These are phyloP conservation scores for Ceratobasidium sp. DNA, from an alignment of 1,284 basidiomycete genomes.

Conservation along the genomic window DNA sequence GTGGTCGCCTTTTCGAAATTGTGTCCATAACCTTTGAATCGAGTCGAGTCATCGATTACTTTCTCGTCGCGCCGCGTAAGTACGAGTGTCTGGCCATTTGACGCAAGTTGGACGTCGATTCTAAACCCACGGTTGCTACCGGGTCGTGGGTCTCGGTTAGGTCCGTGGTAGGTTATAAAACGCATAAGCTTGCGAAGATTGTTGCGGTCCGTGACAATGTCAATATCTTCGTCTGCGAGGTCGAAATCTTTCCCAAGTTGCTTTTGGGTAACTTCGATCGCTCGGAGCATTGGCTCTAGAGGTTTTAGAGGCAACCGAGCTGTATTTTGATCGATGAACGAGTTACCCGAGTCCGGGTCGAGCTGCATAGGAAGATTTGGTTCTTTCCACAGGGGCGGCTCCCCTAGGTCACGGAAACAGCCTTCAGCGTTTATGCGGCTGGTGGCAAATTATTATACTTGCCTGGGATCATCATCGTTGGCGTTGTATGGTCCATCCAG, in stretches of 20 bases:
- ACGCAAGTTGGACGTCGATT: conserved; percentile 22
- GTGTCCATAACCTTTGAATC: conserved; percentile 13
- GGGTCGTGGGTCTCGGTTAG: not conserved
- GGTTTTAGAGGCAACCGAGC: not conserved
- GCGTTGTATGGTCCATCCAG: conserved; percentile 22
- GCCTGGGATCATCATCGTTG: conserved; percentile 29
- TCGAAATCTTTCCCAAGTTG: not conserved
- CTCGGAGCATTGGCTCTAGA: conserved; percentile 14
- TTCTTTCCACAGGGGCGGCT: not conserved
- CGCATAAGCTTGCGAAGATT: conserved; percentile 27
- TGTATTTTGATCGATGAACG: conserved; percentile 30
- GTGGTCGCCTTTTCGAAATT: conserved; percentile 19
- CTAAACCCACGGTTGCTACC: conserved; percentile 12
- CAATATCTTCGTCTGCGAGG: not conserved
- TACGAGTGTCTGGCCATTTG: conserved; percentile 16
- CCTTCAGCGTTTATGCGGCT: not conserved
- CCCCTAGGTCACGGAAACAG: not conserved
- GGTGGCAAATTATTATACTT: not conserved
- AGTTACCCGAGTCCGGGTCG: not conserved
- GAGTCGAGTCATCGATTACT: not conserved
- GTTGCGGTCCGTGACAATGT: conserved; percentile 7
- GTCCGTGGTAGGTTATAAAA: conserved; percentile 9
- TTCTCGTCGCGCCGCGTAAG: conserved; percentile 14
- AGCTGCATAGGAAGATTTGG: conserved; percentile 19
- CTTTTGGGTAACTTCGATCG: conserved; percentile 8